A percentile compares a stretch with the other conserved stretches of the same genome.
phyloP scores from a whole-genome alignment of 192 early-diverging fungal genomes.

The Coemansia sp. region DNA sequence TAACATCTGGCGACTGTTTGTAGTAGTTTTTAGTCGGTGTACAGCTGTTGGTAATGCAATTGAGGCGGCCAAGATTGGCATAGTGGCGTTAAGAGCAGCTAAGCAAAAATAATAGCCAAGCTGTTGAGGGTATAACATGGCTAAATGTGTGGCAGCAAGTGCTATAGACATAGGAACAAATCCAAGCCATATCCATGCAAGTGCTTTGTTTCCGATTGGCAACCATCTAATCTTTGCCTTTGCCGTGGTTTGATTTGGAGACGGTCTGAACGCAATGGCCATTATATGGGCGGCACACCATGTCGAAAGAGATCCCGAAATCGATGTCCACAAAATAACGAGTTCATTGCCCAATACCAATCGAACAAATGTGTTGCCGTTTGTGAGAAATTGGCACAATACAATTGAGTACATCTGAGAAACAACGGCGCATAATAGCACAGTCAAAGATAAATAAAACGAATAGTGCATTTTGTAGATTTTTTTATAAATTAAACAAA shows the following conservation, averaged over 20 bases:
- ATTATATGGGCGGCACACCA: conserved; percentile 20
- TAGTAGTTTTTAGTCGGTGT: too few relatives aligned
- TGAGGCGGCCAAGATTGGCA: not conserved
- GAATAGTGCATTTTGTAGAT: not conserved
- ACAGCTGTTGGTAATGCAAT: not conserved
- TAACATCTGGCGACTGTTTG: too few relatives aligned
- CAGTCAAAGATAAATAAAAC: not conserved
- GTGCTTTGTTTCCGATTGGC: not conserved
- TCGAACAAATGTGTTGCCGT: conserved; percentile 1
- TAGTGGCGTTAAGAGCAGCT: not conserved
- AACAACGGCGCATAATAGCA: conserved; percentile 7
- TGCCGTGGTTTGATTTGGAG: not conserved
- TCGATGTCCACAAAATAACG: conserved; percentile 16
- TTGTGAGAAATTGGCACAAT: not conserved
- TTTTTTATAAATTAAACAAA: not conserved
- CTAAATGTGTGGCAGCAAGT: not conserved
- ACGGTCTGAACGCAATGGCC: conserved; percentile 2
- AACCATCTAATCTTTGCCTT: not conserved
- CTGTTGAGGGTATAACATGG: not conserved
- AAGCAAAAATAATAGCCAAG: not conserved
- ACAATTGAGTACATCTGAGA: conserved; percentile 13
- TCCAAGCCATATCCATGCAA: too few relatives aligned
- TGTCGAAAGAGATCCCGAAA: conserved; percentile 7
- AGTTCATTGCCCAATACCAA: conserved; percentile 23
- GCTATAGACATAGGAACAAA: too few relatives aligned